Evolutionary conservation across 306 rosid genomes (phyloP), one percentile per base, ranked within the genome.

Genomic region (Vigna unguiculata): DNA sequence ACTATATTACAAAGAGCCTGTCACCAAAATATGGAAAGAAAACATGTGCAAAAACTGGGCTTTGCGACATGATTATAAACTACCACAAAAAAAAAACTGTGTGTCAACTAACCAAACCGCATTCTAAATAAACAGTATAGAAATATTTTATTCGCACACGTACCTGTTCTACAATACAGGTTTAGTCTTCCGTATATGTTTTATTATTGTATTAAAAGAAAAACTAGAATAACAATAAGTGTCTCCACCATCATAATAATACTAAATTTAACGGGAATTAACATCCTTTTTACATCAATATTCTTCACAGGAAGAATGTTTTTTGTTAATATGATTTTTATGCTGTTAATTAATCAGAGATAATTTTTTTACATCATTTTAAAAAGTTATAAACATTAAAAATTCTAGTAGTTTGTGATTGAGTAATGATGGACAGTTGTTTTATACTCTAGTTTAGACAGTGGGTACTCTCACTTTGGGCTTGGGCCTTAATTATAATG

Each of bases 181-280:
- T 38, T 59, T 36, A 49, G 43, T n/a, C 65, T 49, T 51, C 61
- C 64, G 70, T 30, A 30, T 4, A 4, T 30, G 5, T 30, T 30
- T 30, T 30, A 30, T 58, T 80, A 70, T 32, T 49, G 75, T 14
- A 54, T 25, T 72, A 36, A 47, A 58, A 71, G n/a, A n/a, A 47
- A 72, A 30, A 64, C 15, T 22, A 24, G 4, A 41, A 22, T 62
- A 34, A 15, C 25, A 62, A 21, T 16, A 69, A 12, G 71, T 48
- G 75, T 60, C 55, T 74, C 21, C 72, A 57, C 72, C 38, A 25
- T 25, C 28, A 25, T 25, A 25, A 1, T 25, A 25, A n/a, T n/a
- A n/a, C n/a, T n/a, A n/a, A n/a, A n/a, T n/a, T n/a, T n/a, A n/a
- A n/a, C n/a, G n/a, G n/a, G 32, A 28, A 28, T 28, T 28, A 28